These are phyloP conservation scores for Periconia digitata DNA, from an alignment of 2,329 filamentous ascomycete species.

Conservation along the genomic window DNA sequence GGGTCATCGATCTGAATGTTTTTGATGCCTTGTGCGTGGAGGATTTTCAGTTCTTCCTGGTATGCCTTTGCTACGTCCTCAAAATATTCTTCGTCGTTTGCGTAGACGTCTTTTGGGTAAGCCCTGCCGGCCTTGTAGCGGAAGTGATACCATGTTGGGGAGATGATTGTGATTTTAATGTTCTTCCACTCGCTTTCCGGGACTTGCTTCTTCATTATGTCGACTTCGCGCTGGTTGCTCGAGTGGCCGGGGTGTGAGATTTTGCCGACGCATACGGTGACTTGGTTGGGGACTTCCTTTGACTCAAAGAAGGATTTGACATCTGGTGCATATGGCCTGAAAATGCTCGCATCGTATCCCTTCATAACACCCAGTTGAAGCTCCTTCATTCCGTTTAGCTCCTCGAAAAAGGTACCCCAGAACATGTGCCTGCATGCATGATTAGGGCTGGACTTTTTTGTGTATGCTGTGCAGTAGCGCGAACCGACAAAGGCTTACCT, in stretches of 20 bases:
- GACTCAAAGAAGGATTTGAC: constrained; percentile 64
- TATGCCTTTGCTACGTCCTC: constrained; percentile 51
- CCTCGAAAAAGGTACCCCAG: constrained; percentile 60
- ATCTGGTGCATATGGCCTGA: constrained; percentile 62
- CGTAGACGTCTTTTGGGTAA: constrained; percentile 50
- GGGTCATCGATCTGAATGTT: constrained; percentile 55
- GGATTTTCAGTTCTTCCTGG: constrained; percentile 49
- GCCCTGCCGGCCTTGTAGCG: constrained; percentile 58
- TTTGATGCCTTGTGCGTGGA: constrained; percentile 49
- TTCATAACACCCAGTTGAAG: constrained; percentile 45
- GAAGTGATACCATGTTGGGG: constrained; percentile 71
- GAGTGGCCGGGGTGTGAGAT: constrained; percentile 58
- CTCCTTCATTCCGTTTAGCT: constrained; percentile 58
- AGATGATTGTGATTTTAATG: constrained; percentile 68
- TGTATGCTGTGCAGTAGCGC: constrained; percentile 1
- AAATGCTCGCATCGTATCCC: constrained; percentile 56
- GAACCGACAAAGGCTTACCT: constrained; percentile 21
- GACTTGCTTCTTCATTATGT: constrained; percentile 61
- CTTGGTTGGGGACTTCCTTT: constrained; percentile 55
- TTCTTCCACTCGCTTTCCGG: constrained; percentile 64
- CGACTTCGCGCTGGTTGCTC: constrained; percentile 61
- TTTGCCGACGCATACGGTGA: constrained; percentile 60
- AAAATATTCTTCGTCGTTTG: constrained; percentile 52
- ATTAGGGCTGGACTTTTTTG: constrained; percentile 17
- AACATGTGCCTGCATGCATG: constrained; percentile 49